phyloP scores from a whole-genome alignment of 192 early-diverging fungal genomes.

The Phycomyces blakesleeanus region DNA sequence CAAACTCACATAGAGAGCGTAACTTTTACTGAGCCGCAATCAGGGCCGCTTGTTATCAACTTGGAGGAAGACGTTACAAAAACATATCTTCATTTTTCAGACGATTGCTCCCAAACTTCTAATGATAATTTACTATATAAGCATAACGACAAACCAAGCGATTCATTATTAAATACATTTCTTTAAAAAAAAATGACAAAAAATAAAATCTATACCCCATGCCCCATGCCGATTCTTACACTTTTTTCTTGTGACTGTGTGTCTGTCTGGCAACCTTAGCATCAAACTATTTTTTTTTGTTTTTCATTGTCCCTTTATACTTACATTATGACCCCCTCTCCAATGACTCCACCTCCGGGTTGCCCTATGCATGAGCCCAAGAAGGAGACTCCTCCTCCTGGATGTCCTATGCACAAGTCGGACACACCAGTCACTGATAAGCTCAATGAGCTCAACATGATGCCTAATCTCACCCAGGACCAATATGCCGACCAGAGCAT shows the following conservation, averaged over 20 bases:
- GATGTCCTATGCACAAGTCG: conserved; percentile 46
- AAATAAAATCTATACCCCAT: too few relatives aligned
- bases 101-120: not conserved
- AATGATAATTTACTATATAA: not conserved
- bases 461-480: conserved; percentile 75
- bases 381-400: conserved; percentile 26
- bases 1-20: not conserved
- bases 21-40: not conserved
- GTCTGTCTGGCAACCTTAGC: too few relatives aligned
- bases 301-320: too few relatives aligned
- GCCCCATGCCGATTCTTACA: too few relatives aligned
- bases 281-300: too few relatives aligned
- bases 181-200: too few relatives aligned
- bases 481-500: conserved; percentile 63
- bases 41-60: not conserved
- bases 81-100: not conserved
- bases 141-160: not conserved
- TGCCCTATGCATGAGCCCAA: conserved; percentile 43
- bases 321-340: not conserved
- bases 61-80: not conserved
- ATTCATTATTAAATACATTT: too few relatives aligned
- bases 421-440: conserved; percentile 30
- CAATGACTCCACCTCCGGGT: conserved; percentile 37
- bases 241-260: too few relatives aligned
- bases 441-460: conserved; percentile 89